A percentile compares a stretch with the other conserved stretches of the same genome.
These are phyloP conservation scores for Terfezia claveryi DNA, from an alignment of 495 filamentous ascomycete species.

Conservation along the genomic window DNA sequence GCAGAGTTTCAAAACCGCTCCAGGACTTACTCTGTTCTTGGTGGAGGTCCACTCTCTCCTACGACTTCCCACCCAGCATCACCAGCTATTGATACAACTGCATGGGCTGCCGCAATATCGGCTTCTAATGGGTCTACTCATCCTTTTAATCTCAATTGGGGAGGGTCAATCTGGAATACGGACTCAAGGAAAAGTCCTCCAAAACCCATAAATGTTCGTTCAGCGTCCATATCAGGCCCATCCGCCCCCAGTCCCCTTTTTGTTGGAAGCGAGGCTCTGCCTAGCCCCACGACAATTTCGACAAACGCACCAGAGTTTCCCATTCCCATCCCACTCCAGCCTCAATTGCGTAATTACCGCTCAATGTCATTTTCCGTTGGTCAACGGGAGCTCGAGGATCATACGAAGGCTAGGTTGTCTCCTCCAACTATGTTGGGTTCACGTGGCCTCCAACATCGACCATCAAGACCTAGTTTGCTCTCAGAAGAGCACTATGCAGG, in stretches of 20 bases:
- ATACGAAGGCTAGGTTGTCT: constrained; percentile 26
- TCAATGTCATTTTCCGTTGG: constrained; percentile 96
- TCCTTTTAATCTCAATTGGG: constrained; percentile 17
- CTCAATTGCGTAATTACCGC: constrained; percentile 76
- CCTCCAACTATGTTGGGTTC: constrained; percentile 28
- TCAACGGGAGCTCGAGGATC: constrained; percentile 54
- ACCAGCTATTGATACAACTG: constrained; percentile 43
- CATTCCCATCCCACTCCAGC: constrained; percentile 75
- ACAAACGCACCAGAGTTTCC: constrained; percentile 47
- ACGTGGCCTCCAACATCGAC: constrained; percentile 53
- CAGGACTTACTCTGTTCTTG: constrained; percentile 35
- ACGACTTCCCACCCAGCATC: constrained; percentile 54
- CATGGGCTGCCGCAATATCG: constrained; percentile 35
- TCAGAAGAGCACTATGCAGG: constrained; percentile 18
- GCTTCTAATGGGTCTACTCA: constrained; percentile 5
- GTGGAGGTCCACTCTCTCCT: constrained; percentile 41
- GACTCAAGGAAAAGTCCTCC: constrained; percentile 20
- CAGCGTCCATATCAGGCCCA: constrained; percentile 13
- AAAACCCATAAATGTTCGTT: constrained; percentile 13
- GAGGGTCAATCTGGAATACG: constrained; percentile 18
- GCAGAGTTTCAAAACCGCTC: constrained; percentile 39
- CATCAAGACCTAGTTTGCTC: constrained; percentile 67
- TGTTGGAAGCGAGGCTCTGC: constrained; percentile 26
- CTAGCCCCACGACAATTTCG: constrained; percentile 31
- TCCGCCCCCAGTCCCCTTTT: constrained; percentile 20